A percentile compares a stretch with the other conserved stretches of the same genome.
These are phyloP conservation scores for Eremothecium sinecaudum DNA, from an alignment of 1,139 yeast species.

Conservation along the genomic window DNA sequence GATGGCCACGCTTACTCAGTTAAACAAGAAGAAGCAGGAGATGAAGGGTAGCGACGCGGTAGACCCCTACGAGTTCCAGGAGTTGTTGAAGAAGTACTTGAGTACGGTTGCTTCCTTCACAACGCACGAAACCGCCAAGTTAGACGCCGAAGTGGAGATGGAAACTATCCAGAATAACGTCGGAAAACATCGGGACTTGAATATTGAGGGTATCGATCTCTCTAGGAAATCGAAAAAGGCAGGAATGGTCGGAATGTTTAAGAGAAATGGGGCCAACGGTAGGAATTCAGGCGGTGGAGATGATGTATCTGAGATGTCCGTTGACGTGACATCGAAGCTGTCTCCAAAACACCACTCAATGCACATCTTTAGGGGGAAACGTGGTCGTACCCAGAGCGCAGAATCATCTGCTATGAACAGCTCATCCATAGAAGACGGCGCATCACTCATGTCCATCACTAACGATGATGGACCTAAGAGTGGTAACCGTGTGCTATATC, in stretches of 20 bases:
- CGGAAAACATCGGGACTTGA: conserved; percentile 24
- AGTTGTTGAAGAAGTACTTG: conserved; percentile 47
- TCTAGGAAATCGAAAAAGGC: conserved; percentile 49
- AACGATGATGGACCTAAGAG: conserved; percentile 7
- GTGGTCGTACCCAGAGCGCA: conserved; percentile 6
- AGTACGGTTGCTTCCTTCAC: conserved; percentile 53
- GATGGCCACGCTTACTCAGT: conserved; percentile 28
- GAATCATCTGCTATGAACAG: conserved; percentile 11
- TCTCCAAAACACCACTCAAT: conserved; percentile 7
- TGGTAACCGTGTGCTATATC: conserved; percentile 51
- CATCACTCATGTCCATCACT: conserved; percentile 6
- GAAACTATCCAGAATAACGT: conserved; percentile 81
- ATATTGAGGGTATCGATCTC: conserved; percentile 59
- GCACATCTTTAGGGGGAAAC: conserved; percentile 7
- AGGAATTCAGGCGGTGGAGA: conserved; percentile 7
- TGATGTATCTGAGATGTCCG: conserved; percentile 14
- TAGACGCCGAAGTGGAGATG: conserved; percentile 73
- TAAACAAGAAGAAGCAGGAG: conserved; percentile 34
- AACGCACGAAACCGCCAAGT: conserved; percentile 62
- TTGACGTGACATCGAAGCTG: conserved; percentile 2
- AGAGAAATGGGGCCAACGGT: conserved; percentile 9
- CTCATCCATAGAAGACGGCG: conserved; percentile 10
- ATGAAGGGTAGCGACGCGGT: conserved; percentile 29
- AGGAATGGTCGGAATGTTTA: conserved; percentile 40
- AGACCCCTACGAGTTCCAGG: conserved; percentile 43